A percentile compares a stretch with the other conserved stretches of the same genome.
Conservation (phyloP, 2,329 filamentous ascomycete species). For the Paraphoma sp. region DNA sequence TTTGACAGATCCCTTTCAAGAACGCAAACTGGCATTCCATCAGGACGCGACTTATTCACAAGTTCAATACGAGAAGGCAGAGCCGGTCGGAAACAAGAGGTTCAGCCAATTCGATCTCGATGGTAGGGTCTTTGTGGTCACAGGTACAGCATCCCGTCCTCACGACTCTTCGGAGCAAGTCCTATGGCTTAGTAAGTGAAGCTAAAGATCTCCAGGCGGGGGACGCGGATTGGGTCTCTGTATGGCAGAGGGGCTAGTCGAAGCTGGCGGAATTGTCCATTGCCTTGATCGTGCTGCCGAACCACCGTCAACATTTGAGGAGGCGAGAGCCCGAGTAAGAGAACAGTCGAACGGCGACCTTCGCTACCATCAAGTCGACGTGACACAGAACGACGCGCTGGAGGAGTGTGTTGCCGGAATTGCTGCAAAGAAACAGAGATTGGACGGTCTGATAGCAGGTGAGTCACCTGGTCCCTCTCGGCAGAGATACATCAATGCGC, state of each 20-base stretch:
- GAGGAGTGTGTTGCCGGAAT: conserved; percentile 72
- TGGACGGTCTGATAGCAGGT: conserved; percentile 77
- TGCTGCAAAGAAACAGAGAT: conserved; percentile 69
- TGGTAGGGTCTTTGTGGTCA: conserved; percentile 58
- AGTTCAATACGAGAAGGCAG: conserved; percentile 25
- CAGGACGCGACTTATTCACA: conserved; percentile 15
- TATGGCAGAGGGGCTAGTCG: conserved; percentile 73
- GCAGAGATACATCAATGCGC: too few relatives aligned
- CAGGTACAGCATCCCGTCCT: conserved; percentile 67
- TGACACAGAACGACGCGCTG: conserved; percentile 71
- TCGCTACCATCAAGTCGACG: conserved; percentile 79
- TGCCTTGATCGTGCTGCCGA: conserved; percentile 66
- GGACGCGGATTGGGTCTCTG: conserved; percentile 73
- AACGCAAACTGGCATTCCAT: conserved; percentile 13
- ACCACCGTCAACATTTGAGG: conserved; percentile 66
- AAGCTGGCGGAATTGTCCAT: conserved; percentile 76
- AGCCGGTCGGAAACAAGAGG: conserved; percentile 20
- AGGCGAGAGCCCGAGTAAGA: conserved; percentile 66
- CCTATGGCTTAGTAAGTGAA: conserved; percentile 35
- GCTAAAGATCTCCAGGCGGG: conserved; percentile 61
- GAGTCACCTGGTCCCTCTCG: background rate
- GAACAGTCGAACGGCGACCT: conserved; percentile 68
- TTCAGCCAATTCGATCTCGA: conserved; percentile 38
- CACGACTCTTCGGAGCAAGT: conserved; percentile 53
- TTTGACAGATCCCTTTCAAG: conserved; percentile 6